Percentiles rank a stretch among this genome's conserved stretches.
phyloP scores from a whole-genome alignment of 2,329 filamentous ascomycete genomes.

The Claviceps capensis region DNA sequence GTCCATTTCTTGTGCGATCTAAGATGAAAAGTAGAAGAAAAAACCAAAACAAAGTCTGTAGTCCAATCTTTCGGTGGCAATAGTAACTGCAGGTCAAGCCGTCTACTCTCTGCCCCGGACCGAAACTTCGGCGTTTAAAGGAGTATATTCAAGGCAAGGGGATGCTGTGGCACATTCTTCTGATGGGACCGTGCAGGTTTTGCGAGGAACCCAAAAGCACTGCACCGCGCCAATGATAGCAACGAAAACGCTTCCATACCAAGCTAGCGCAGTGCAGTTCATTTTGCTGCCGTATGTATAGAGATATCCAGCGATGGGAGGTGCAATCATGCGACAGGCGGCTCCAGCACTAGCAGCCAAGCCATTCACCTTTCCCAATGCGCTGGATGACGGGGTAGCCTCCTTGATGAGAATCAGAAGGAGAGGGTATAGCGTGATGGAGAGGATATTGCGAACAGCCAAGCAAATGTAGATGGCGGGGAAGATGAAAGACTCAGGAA shows the following conservation, averaged over 20 bases:
- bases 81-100: neutral
- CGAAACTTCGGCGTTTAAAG: slow-evolving; percentile 18
- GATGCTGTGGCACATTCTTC: slow-evolving; percentile 16
- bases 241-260: slow-evolving; percentile 47
- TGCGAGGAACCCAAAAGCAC: slow-evolving; percentile 39
- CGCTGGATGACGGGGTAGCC: slow-evolving; percentile 40
- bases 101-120: slow-evolving; percentile 11
- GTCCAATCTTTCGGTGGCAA: neutral
- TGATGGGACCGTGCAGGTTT: slow-evolving; percentile 12
- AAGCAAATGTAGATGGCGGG: slow-evolving; percentile 45
- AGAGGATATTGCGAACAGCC: slow-evolving; percentile 43
- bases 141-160: slow-evolving; percentile 5
- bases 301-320: slow-evolving; percentile 48
- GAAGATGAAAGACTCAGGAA: slow-evolving; percentile 37
- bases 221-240: slow-evolving; percentile 45
- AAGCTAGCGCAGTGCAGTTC: slow-evolving; percentile 47
- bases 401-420: slow-evolving; percentile 56
- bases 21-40: neutral
- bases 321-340: slow-evolving; percentile 53
- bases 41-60: neutral
- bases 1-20: neutral
- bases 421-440: slow-evolving; percentile 51
- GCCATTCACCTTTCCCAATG: slow-evolving; percentile 52
- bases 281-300: slow-evolving; percentile 46
- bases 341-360: slow-evolving; percentile 52